Conservation (phyloP, 371 early-diverging fungal species). For the Mucor sp. region DNA sequence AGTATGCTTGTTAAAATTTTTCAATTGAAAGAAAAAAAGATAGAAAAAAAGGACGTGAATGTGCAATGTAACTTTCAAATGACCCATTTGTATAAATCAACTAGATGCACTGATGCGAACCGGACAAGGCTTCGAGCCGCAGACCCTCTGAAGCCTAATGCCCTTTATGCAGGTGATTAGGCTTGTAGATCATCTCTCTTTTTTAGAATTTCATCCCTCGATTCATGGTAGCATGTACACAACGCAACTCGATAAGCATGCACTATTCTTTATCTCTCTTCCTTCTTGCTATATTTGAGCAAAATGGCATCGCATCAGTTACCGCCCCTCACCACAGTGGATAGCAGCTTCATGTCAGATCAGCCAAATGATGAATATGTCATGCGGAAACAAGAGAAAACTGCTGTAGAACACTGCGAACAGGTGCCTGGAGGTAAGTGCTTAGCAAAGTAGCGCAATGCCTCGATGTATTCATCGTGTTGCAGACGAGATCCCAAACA, state of each 20-base stretch:
- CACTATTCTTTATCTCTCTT: neutral
- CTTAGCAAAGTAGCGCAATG: too few relatives aligned
- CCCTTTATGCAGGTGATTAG: neutral
- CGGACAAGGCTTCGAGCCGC: neutral
- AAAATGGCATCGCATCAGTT: neutral
- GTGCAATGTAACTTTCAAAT: neutral
- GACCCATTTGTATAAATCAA: neutral
- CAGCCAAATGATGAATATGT: neutral
- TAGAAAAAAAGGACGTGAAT: neutral
- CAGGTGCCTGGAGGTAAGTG: neutral
- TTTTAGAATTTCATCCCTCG: slow-evolving; percentile 1
- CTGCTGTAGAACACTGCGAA: neutral
- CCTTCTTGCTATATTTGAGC: neutral
- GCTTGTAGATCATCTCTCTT: neutral
- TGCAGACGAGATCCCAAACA: neutral
- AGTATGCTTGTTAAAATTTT: neutral
- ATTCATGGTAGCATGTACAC: neutral
- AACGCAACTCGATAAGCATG: neutral
- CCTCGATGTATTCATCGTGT: neutral
- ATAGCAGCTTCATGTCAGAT: slow-evolving; percentile 8
- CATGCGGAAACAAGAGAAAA: neutral
- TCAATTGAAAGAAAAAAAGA: neutral
- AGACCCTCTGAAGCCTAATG: neutral
- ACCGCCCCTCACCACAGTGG: neutral
- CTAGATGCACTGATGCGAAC: neutral